Conservation (phyloP, 2,329 filamentous ascomycete species). For the Colletotrichum lupini region DNA sequence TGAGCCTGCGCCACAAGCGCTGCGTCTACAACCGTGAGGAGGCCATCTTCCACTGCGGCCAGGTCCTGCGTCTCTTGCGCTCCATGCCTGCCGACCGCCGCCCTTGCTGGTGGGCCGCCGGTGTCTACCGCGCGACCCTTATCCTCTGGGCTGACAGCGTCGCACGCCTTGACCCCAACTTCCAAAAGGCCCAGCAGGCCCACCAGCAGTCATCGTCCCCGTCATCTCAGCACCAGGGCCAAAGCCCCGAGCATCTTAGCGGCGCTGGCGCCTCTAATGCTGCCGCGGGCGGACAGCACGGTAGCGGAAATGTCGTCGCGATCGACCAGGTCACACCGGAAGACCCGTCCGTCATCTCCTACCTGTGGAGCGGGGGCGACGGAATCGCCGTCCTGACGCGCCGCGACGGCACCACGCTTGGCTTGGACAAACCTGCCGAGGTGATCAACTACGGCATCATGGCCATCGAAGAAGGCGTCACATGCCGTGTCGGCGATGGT, state of each 20-base stretch:
- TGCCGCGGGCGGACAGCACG: background rate
- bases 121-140: conserved; percentile 74
- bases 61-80: conserved; percentile 71
- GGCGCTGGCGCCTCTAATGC: conserved; percentile 21
- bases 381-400: conserved; percentile 46
- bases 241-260: conserved; percentile 22
- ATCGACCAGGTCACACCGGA: conserved; percentile 55
- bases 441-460: conserved; percentile 54
- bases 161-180: conserved; percentile 46
- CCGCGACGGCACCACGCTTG: conserved; percentile 45
- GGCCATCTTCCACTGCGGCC: conserved; percentile 74
- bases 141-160: conserved; percentile 73
- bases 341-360: conserved; percentile 49
- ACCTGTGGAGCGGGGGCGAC: conserved; percentile 52
- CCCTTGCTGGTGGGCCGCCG: conserved; percentile 78
- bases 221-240: conserved; percentile 15
- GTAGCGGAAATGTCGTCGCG: conserved; percentile 39
- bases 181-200: conserved; percentile 42
- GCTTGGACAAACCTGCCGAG: conserved; percentile 50
- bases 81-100: conserved; percentile 69
- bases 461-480: conserved; percentile 52
- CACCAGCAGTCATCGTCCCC: conserved; percentile 32
- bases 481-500: conserved; percentile 56
- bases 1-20: conserved; percentile 67
- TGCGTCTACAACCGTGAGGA: conserved; percentile 74